These are phyloP conservation scores for Hypoxylon sp. DNA, from an alignment of 2,329 filamentous ascomycete species.

Conservation along the genomic window DNA sequence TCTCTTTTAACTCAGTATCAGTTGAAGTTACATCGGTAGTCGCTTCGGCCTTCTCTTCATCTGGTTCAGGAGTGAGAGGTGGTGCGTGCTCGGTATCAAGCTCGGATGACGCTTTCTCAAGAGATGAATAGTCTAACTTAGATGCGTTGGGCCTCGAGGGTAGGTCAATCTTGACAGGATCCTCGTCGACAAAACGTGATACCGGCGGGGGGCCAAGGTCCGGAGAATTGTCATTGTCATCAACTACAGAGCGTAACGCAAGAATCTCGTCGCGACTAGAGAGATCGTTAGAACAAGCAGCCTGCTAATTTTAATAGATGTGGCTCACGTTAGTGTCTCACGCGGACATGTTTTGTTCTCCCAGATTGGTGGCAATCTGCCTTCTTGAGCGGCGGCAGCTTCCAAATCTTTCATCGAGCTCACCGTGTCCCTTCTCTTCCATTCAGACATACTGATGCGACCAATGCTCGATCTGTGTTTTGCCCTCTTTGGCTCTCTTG, in stretches of 20 bases:
- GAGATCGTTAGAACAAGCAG: slow-evolving; percentile 46
- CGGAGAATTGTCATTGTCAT: slow-evolving; percentile 68
- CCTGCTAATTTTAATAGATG: neutral
- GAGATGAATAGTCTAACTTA: slow-evolving; percentile 28
- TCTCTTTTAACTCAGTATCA: slow-evolving; percentile 17
- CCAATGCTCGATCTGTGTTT: slow-evolving; percentile 61
- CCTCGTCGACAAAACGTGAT: slow-evolving; percentile 71
- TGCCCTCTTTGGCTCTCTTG: slow-evolving; percentile 59
- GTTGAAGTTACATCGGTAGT: slow-evolving; percentile 10
- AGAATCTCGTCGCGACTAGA: slow-evolving; percentile 73
- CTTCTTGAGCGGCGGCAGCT: slow-evolving; percentile 64
- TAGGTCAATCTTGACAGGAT: slow-evolving; percentile 68
- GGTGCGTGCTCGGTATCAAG: slow-evolving; percentile 16
- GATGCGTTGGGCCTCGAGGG: slow-evolving; percentile 52
- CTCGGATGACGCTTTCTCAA: slow-evolving; percentile 32
- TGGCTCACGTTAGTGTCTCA: slow-evolving; percentile 73
- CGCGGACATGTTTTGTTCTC: slow-evolving; percentile 79
- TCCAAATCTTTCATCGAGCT: slow-evolving; percentile 62
- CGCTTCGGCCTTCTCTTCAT: slow-evolving; percentile 31
- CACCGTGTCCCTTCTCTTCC: slow-evolving; percentile 69
- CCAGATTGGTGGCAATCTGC: slow-evolving; percentile 75
- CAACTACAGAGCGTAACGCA: slow-evolving; percentile 67
- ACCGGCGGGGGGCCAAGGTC: slow-evolving; percentile 76
- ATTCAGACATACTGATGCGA: slow-evolving; percentile 66
- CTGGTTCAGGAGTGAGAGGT: slow-evolving; percentile 7